Conservation (phyloP, 768 basidiomycete species). For the Epithele typhae region DNA sequence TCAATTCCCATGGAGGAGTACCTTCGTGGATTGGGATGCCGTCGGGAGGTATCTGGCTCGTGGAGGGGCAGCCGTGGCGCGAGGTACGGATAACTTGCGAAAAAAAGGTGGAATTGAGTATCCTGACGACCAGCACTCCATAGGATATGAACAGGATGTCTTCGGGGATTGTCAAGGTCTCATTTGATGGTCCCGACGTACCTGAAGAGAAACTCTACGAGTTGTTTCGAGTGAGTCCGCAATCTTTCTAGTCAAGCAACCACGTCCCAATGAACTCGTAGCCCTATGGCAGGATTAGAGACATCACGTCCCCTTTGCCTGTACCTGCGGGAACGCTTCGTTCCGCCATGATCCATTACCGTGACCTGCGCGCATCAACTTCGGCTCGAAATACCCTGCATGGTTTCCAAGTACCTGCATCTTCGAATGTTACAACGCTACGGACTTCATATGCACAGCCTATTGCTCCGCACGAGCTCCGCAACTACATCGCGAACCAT, state of each 20-base stretch:
- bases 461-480: conserved; percentile 58
- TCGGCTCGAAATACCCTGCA: conserved; percentile 83
- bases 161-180: conserved; percentile 64
- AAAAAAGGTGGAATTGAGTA: neutral
- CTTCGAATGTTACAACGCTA: conserved; percentile 34
- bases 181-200: conserved; percentile 87
- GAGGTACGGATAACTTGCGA: conserved; percentile 44
- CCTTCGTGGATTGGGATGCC: conserved; percentile 59
- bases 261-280: conserved; percentile 25
- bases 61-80: conserved; percentile 74
- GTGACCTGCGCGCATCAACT: conserved; percentile 61
- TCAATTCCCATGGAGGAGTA: conserved; percentile 47
- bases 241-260: neutral
- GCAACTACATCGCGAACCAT: conserved; percentile 83
- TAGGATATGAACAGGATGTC: conserved; percentile 88
- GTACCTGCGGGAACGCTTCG: conserved; percentile 54
- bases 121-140: neutral
- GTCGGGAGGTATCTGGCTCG: conserved; percentile 60
- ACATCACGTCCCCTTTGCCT: conserved; percentile 56
- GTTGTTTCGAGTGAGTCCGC: conserved; percentile 64
- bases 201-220: conserved; percentile 76
- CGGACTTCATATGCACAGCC: conserved; percentile 58
- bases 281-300: conserved; percentile 79
- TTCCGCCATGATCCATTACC: conserved; percentile 54
- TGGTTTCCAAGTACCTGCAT: conserved; percentile 39